Conservation (phyloP, 1,284 basidiomycete genomes). For the Apiotrichum laibachii region DNA sequence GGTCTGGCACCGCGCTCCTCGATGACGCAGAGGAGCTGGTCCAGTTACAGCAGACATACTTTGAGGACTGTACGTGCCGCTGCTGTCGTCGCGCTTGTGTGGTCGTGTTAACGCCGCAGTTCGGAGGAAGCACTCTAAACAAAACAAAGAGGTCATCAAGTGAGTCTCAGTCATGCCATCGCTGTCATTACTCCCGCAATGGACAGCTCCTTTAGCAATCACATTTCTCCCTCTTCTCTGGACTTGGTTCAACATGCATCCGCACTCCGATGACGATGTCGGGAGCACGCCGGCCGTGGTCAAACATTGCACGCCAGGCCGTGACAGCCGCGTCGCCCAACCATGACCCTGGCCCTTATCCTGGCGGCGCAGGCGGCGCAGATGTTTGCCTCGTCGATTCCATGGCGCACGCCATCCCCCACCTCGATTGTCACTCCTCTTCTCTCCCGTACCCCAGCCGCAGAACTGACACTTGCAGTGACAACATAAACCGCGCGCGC, state of each 20-base stretch:
- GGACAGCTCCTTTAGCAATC: too few relatives aligned
- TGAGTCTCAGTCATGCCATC: not conserved
- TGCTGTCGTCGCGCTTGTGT: too few relatives aligned
- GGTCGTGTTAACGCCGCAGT: slow-evolving; percentile 10
- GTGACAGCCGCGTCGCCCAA: too few relatives aligned
- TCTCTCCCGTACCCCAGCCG: not conserved
- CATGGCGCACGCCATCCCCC: not conserved
- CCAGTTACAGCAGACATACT: slow-evolving; percentile 4
- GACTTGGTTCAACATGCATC: too few relatives aligned
- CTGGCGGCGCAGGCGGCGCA: too few relatives aligned
- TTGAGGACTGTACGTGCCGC: slow-evolving; percentile 14
- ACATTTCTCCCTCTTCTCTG: too few relatives aligned
- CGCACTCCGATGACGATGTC: too few relatives aligned
- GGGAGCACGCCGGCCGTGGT: too few relatives aligned
- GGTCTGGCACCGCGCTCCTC: slow-evolving; percentile 2
- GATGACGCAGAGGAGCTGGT: slow-evolving; percentile 1
- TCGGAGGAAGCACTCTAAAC: slow-evolving; percentile 17
- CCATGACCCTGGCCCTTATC: too few relatives aligned
- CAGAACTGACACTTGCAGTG: not conserved
- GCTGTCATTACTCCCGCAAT: too few relatives aligned
- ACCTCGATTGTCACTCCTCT: not conserved
- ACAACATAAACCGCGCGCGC: slow-evolving; percentile 19
- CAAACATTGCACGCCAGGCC: too few relatives aligned
- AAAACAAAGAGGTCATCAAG: slow-evolving; percentile 23
- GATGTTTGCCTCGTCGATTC: too few relatives aligned